Percentiles rank a stretch among this genome's conserved stretches.
Conservation (phyloP, 2,329 filamentous ascomycete species). For the Penicillium expansum region DNA sequence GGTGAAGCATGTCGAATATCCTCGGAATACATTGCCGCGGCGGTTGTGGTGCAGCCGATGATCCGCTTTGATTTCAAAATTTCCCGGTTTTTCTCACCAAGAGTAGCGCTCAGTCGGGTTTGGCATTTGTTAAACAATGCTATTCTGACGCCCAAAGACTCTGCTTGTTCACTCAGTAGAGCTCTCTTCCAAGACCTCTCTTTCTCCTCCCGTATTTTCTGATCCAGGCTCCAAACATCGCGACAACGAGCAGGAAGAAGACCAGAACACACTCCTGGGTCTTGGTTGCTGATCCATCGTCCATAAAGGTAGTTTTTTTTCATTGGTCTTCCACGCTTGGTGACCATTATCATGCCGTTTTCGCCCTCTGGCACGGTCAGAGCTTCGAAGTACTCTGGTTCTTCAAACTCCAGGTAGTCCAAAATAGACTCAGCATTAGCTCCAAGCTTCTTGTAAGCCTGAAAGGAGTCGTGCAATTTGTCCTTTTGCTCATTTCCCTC, state of each 20-base stretch:
- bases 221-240: conserved; percentile 46
- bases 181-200: conserved; percentile 45
- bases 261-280: conserved; percentile 54
- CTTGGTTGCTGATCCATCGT: conserved; percentile 51
- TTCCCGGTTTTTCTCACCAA: conserved; percentile 10
- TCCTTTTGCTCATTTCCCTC: conserved; percentile 34
- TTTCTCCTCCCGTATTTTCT: conserved; percentile 36
- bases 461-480: conserved; percentile 20
- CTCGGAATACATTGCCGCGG: conserved; percentile 60
- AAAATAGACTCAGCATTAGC: conserved; percentile 32
- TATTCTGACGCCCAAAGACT: conserved; percentile 14
- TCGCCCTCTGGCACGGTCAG: conserved; percentile 51
- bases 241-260: background rate
- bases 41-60: conserved; percentile 70
- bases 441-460: conserved; percentile 15
- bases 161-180: conserved; percentile 53
- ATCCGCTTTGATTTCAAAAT: conserved; percentile 57
- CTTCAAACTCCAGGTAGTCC: conserved; percentile 55
- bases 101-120: conserved; percentile 6
- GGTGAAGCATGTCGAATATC: conserved; percentile 56
- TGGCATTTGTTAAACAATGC: conserved; percentile 15
- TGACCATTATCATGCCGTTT: conserved; percentile 50
- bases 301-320: conserved; percentile 51
- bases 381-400: conserved; percentile 55
- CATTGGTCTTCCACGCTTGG: conserved; percentile 46